Base-by-base conservation (phyloP, 495 filamentous ascomycete species). In the Cryomyces antarcticus region DNA sequence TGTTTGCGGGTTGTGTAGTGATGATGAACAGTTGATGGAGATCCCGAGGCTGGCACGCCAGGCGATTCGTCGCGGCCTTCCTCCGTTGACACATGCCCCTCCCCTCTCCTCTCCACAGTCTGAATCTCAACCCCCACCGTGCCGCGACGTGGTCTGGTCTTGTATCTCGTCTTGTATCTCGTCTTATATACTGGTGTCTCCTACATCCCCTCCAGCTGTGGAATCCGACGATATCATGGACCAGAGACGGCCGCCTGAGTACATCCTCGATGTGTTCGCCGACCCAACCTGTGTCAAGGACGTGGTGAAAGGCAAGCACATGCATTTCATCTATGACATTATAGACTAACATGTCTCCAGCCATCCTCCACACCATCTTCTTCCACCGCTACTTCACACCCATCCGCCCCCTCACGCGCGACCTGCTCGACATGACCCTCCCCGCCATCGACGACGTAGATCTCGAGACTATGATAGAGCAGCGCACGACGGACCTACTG, bases 371-470 rank as follows among this genome's bases (percentile, higher is more conserved):
- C 59, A 89, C 88, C 35, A 93, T 97, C 57, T 97, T 96, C 77
- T 97, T 97, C 68, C 86, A 96, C 62, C 82, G 89, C 47, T 93
- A 85, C 69, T 96, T 97, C 66, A 81, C 81, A 44, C 75, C 81
- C 29, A 70, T 94, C 43, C 65, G 73, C 10, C 89, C 89, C n/a
- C 70, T 72, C 38, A 83, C 82, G 37, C 77, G 83, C 56, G 89
- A 97, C 54, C 73, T 96, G 37, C 75, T 96, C 43, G 89, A 93
- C 54, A 70, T 95, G 42, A 93, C 86, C 28, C 72, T 96, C 6
- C 84, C 92, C 30, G 75, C 79, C 47, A 78, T 97, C 51, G 78
- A 86, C 47, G 88, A 97, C 53, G 70, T 70, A 41, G 84, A 94
- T 53, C 77, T 97, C 30, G 85, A 93, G 55, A 87, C 83, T 2